A percentile compares a stretch with the other conserved stretches of the same genome.
These are phyloP conservation scores for Jatropha multifida DNA, from an alignment of 441 rosid species.

Conservation along the genomic window DNA sequence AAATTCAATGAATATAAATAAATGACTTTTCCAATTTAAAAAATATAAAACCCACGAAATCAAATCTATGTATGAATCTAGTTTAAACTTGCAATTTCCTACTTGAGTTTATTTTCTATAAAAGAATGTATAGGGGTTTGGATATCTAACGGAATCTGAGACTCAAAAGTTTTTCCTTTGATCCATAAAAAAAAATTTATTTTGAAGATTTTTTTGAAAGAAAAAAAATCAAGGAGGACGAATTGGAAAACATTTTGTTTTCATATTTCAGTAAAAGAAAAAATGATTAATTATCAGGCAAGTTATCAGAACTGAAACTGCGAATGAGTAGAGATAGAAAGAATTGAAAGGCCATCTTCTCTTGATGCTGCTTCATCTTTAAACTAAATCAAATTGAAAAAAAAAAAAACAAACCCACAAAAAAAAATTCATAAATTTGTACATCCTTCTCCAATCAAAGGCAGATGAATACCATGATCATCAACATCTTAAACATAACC, in stretches of 20 bases:
- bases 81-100: background rate
- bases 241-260: background rate
- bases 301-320: slow-evolving; percentile 28
- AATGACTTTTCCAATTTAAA: background rate
- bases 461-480: slow-evolving; percentile 31
- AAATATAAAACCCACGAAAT: background rate
- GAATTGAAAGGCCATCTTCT: slow-evolving; percentile 17
- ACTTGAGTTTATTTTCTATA: background rate
- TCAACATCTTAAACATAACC: slow-evolving; percentile 26
- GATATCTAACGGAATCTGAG: background rate
- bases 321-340: background rate
- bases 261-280: slow-evolving; percentile 12
- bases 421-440: slow-evolving; percentile 35
- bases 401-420: slow-evolving; percentile 11
- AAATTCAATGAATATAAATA: no score
- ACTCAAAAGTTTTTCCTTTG: background rate
- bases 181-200: no score
- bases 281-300: slow-evolving; percentile 26
- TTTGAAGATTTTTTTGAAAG: background rate
- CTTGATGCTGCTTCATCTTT: slow-evolving; percentile 25
- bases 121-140: no score
- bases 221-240: background rate
- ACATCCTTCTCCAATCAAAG: slow-evolving; percentile 49
- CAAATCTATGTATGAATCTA: background rate
- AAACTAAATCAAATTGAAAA: slow-evolving; percentile 21